These are phyloP conservation scores for Tricholomella constricta DNA, from an alignment of 768 basidiomycete species.

Conservation along the genomic window DNA sequence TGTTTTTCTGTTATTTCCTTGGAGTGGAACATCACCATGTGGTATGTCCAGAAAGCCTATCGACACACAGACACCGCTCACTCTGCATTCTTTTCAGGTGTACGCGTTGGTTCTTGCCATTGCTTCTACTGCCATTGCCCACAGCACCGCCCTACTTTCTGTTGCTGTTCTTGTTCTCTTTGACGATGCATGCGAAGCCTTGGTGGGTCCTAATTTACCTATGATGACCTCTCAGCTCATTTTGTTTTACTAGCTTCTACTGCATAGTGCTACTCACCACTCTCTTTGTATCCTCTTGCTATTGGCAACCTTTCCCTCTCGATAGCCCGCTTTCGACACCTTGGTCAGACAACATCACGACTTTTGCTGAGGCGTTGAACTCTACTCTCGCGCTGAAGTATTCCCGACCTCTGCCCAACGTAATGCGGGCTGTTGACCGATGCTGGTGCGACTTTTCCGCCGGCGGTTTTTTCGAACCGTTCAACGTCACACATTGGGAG, in stretches of 20 bases:
- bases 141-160: slow-evolving; percentile 82
- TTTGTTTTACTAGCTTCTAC: slow-evolving; percentile 60
- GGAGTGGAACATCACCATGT: slow-evolving; percentile 38
- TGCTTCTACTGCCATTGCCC: slow-evolving; percentile 75
- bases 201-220: slow-evolving; percentile 54
- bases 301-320: slow-evolving; percentile 82
- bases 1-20: not conserved
- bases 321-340: slow-evolving; percentile 62
- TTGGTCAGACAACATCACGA: slow-evolving; percentile 72
- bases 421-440: slow-evolving; percentile 70
- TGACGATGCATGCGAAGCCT: slow-evolving; percentile 80
- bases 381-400: slow-evolving; percentile 44
- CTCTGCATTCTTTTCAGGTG: slow-evolving; percentile 51
- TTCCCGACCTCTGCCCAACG: slow-evolving; percentile 47
- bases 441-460: slow-evolving; percentile 85
- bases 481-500: slow-evolving; percentile 79
- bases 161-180: slow-evolving; percentile 71
- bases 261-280: slow-evolving; percentile 82
- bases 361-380: slow-evolving; percentile 67
- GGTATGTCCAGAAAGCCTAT: slow-evolving; percentile 40
- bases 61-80: slow-evolving; percentile 1
- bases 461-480: slow-evolving; percentile 71
- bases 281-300: slow-evolving; percentile 86
- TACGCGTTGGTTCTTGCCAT: slow-evolving; percentile 82
- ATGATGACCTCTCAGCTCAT: slow-evolving; percentile 7